Evolutionary conservation across 2,329 filamentous ascomycete species (phyloP), one percentile per base, ranked within the genome.

Genomic region (Fonsecaea pedrosoi): DNA sequence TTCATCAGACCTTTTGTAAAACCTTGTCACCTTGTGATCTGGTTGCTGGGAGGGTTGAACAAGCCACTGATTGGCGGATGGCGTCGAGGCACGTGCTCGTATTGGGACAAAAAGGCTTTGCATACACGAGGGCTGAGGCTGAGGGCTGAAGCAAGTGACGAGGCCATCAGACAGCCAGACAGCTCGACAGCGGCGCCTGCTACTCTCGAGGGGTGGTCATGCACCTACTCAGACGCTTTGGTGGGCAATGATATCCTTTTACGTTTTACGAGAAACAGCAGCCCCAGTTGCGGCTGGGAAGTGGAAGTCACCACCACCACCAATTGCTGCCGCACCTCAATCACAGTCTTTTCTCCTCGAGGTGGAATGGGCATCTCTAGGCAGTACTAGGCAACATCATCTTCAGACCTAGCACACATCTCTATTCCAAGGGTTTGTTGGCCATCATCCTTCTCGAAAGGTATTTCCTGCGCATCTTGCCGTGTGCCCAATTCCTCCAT

Each of bases 401-500:
- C 21, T 21, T 25, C 58, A 37, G 25, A 9, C 42, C 58, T 60
- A 42, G 40, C 40, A 48, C 58, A 25, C 15, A 25, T 60, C 34
- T 37, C 53, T 53, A 25, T 32, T 25, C 12, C 34, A 42, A 42
- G 30, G 10, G 7, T 50, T n/a, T 9, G 4, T 10, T n/a, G 3
- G 9, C 45, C 45, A 3, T 10, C 45, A 25, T 50, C 45, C 21
- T 48, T 48, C 45, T 50, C 18, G 45, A 30, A 10, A 10, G 18
- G 45, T 6, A 9, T 50, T 25, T 50, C 18, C 45, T 12, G 45
- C 18, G 18, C 45, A 21, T 45, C n/a, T 45, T 45, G n/a, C 15
- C n/a, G 6, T 13, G 18, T 50, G 45, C 45, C n/a, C 9, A 25
- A 50, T 25, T 50, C 45, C 45, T 50, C 45, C 9, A 25, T 5